Conservation (phyloP, 1,284 basidiomycete genomes). For the Naganishia liquefaciens region DNA sequence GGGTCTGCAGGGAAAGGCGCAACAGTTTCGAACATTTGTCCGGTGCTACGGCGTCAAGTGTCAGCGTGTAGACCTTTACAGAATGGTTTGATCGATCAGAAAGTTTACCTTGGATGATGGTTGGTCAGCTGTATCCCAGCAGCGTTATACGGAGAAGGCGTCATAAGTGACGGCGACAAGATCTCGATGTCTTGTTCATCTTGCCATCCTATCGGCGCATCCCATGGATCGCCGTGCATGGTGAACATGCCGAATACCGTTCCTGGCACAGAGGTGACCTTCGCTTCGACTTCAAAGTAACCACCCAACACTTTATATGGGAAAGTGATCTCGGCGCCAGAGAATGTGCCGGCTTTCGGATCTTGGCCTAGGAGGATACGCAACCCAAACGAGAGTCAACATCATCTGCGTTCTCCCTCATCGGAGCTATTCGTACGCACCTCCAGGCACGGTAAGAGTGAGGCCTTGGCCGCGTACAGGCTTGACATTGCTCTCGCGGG, state of each 20-base stretch:
- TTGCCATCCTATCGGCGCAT: conserved; percentile 2
- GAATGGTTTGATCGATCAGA: not conserved
- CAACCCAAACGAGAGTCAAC: not conserved
- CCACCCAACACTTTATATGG: not conserved
- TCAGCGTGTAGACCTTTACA: not conserved
- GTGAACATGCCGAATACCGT: not conserved
- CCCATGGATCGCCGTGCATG: not conserved
- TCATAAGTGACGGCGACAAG: not conserved
- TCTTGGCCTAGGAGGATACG: not conserved
- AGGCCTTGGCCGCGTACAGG: not conserved
- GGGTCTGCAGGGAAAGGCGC: conserved; percentile 1
- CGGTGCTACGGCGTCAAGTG: not conserved
- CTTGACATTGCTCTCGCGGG: conserved; percentile 5
- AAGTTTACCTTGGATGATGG: not conserved
- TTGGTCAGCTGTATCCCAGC: not conserved
- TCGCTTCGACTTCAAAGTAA: conserved; percentile 5
- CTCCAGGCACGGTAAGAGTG: not conserved
- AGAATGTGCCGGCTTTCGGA: not conserved
- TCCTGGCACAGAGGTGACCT: not conserved
- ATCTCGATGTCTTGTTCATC: conserved; percentile 6
- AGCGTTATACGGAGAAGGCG: not conserved
- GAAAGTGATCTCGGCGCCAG: conserved; percentile 7
- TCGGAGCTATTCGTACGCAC: not conserved
- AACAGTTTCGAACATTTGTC: not conserved
- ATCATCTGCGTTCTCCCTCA: not conserved